Evolutionary conservation across 176 grass and related monocot genomes (phyloP), one percentile per base, ranked within the genome.

Genomic region (Aegilops umbellulata): DNA sequence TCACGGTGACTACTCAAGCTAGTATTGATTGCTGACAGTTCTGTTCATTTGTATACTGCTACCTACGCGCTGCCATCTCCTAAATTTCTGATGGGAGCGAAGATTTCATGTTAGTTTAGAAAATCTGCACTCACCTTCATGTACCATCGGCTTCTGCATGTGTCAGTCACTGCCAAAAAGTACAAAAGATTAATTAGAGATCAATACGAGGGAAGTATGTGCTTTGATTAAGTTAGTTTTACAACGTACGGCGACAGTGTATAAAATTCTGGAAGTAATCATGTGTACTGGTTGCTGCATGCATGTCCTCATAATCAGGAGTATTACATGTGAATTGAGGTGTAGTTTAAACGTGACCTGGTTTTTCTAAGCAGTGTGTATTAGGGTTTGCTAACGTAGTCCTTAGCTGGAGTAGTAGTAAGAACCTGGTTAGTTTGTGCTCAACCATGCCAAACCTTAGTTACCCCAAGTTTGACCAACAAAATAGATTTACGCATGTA

Each of bases 21-120:
- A 62, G 53, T 69, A 12, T 77, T 12, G 41, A 83, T 86, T 41
- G 10, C 61, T 36, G 57, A n/a, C 41, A 53, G 74, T 8, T 87
- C 49, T 22, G 31, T 25, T 76, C 74, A 36, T 11, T 36, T n/a
- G 35, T 41, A 42, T 58, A 22, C 17, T 41, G 10, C 39, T 57
- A 57, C 53, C 81, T 14, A 58, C 34, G 16, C 20, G 49, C 62
- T 72, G 65, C 10, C 23, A 22, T 42, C 34, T 68, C 22, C 26
- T 30, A 81, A 14, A 69, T 71, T 57, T 70, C 15, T 10, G 55
- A 46, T 12, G 38, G 19, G 22, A 7, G 57, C 57, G 62, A 60
- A 44, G 24, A 74, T 83, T 16, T 42, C 58, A 10, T 65, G 39
- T 63, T 23, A 70, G 25, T 55, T 39, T 23, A 31, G 38, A 49